Evolutionary conservation across 768 basidiomycete species (phyloP), one percentile per base, ranked within the genome.

Genomic region (Boletus coccyginus): DNA sequence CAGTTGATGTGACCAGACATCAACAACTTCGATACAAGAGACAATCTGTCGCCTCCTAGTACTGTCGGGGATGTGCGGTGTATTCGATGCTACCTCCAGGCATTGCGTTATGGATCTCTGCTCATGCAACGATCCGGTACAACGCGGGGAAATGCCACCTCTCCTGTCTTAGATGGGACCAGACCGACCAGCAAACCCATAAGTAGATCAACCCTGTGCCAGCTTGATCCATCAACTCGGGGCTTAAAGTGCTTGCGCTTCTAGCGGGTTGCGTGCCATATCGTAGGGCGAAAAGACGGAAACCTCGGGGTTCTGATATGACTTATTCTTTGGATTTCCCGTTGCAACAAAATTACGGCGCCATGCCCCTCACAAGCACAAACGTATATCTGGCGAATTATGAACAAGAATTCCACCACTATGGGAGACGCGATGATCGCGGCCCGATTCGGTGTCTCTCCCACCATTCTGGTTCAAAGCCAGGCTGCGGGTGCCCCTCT

Each of bases 361-460:
- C 21, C 21, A 51, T 21, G 31, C 24, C 31, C 7, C n/a, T 31
- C 6, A 5, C 38, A 10, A 31, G 7, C 17, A n/a, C 8, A 11
- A 44, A 40, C 9, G 17, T 29, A 14, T 29, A 31, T 50, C 38
- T 17, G 27, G 13, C 8, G 9, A 45, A 19, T 50, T 45, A 44
- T 42, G 38, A 41, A 50, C 39, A 49, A 44, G n/a, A 7, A 29
- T 12, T 48, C 36, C 36, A 17, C n/a, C 31, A 24, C 17, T 7
- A 36, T 51, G 31, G 35, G 39, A 14, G 29, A 36, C 19, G 31
- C 41, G 56, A 57, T 35, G 56, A 58, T 58, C 57, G 31, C 46
- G n/a, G 17, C 43, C 31, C 7, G 43, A 44, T 50, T 33, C 32
- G 38, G 47, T 17, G 39, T 31, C 44, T 13, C 7, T 29, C 27